phyloP scores from a whole-genome alignment of 345 rosid species.

The Linum lewisii region DNA sequence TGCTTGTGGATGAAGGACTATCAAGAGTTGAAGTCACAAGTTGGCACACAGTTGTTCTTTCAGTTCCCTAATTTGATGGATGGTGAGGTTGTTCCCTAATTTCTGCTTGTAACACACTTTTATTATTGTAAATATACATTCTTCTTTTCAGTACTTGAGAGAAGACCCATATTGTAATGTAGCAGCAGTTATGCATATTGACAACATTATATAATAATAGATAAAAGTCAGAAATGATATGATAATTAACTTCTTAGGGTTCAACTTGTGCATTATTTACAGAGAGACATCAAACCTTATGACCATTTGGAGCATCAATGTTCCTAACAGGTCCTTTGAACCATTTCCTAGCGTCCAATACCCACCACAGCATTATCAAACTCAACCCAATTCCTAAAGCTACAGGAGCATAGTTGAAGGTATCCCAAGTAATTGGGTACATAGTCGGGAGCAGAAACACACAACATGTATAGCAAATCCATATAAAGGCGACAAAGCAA shows the following conservation, averaged over 20 bases:
- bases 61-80: constrained; percentile 4
- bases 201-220: too few relatives aligned
- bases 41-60: not conserved
- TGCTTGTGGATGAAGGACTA: constrained; percentile 39
- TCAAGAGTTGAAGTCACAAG: constrained; percentile 22
- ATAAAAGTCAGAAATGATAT: not conserved
- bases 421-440: constrained; percentile 40
- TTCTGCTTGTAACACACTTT: not conserved
- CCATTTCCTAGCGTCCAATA: constrained; percentile 45
- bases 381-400: constrained; percentile 36
- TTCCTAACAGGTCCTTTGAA: constrained; percentile 59
- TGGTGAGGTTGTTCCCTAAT: constrained; percentile 1
- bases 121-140: constrained; percentile 15
- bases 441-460: constrained; percentile 47
- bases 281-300: constrained; percentile 1
- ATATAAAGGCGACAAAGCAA: constrained; percentile 45
- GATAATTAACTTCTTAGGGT: not conserved
- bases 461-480: constrained; percentile 56
- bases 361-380: constrained; percentile 49
- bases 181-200: too few relatives aligned
- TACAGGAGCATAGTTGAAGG: constrained; percentile 52
- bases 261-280: not conserved
- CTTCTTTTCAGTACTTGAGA: constrained; percentile 15
- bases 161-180: constrained; percentile 6
- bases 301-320: constrained; percentile 28